phyloP scores from a whole-genome alignment of 169 alveolate species.

The Cryptosporidium parvum region DNA sequence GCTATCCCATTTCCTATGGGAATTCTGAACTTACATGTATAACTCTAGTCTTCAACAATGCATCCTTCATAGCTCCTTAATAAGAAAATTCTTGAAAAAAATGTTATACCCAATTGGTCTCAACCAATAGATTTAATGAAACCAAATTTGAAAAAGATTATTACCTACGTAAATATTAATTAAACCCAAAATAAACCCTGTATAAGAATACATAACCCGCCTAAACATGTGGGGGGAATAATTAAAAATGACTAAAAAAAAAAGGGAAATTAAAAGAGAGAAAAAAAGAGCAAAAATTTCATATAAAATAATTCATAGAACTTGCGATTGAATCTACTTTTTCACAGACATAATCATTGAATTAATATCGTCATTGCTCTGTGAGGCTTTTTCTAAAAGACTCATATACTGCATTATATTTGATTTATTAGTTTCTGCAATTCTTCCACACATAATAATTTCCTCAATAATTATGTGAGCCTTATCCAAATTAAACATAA shows the following conservation, averaged over 20 bases:
- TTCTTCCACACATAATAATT: slow-evolving; percentile 94
- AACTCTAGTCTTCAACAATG: slow-evolving; percentile 53
- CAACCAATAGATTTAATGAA: background rate
- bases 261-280: background rate
- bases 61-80: slow-evolving; percentile 34
- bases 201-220: background rate
- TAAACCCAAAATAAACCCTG: background rate
- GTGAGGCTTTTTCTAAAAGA: slow-evolving; percentile 77
- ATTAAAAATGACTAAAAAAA: background rate
- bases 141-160: background rate
- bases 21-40: slow-evolving; percentile 24
- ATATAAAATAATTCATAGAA: too few species aligned
- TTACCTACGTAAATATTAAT: background rate
- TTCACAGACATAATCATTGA: slow-evolving; percentile 53
- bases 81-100: background rate
- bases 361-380: slow-evolving; percentile 41
- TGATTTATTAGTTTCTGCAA: slow-evolving; percentile 93
- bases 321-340: slow-evolving; percentile 1
- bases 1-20: background rate
- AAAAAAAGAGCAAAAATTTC: background rate
- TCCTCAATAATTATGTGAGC: slow-evolving; percentile 98
- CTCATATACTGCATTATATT: slow-evolving; percentile 82
- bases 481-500: slow-evolving; percentile 97
- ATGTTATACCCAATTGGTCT: too few species aligned
- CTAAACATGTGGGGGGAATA: background rate